These are phyloP conservation scores for Gigaspora rosea DNA, from an alignment of 192 early-diverging fungal genomes.

Conservation along the genomic window DNA sequence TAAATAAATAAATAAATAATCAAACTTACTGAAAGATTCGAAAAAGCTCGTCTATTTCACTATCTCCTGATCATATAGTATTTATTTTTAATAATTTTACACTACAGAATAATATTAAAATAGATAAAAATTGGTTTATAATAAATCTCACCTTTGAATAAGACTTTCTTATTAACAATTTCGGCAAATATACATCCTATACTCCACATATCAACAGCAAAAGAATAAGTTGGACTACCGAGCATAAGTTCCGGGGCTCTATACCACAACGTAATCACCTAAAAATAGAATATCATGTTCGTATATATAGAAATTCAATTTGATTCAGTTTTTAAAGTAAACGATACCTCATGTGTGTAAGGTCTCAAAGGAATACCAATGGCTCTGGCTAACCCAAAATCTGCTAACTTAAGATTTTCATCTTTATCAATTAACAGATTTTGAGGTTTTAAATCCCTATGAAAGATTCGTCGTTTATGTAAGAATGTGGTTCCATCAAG, in stretches of 20 bases:
- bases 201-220: constrained; percentile 96
- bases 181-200: constrained; percentile 98
- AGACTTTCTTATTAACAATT: constrained; percentile 73
- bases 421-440: constrained; percentile 83
- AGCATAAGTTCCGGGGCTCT: constrained; percentile 94
- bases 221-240: constrained; percentile 86
- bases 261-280: constrained; percentile 95
- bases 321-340: background rate
- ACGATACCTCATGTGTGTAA: constrained; percentile 87
- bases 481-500: constrained; percentile 85
- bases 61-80: constrained; percentile 44
- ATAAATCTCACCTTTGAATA: constrained; percentile 79
- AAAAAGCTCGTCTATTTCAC: constrained; percentile 64
- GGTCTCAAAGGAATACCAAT: constrained; percentile 90
- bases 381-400: constrained; percentile 84
- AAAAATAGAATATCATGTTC: background rate
- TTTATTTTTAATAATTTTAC: background rate
- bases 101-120: background rate
- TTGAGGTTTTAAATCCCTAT: constrained; percentile 85
- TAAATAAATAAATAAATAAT: background rate
- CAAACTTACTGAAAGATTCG: constrained; percentile 45
- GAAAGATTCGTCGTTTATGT: constrained; percentile 74
- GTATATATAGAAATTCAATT: background rate
- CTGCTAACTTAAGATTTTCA: constrained; percentile 85
- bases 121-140: background rate